Evolutionary conservation across 768 basidiomycete genomes (phyloP).

Genomic region (Coprinopsis sp.): DNA sequence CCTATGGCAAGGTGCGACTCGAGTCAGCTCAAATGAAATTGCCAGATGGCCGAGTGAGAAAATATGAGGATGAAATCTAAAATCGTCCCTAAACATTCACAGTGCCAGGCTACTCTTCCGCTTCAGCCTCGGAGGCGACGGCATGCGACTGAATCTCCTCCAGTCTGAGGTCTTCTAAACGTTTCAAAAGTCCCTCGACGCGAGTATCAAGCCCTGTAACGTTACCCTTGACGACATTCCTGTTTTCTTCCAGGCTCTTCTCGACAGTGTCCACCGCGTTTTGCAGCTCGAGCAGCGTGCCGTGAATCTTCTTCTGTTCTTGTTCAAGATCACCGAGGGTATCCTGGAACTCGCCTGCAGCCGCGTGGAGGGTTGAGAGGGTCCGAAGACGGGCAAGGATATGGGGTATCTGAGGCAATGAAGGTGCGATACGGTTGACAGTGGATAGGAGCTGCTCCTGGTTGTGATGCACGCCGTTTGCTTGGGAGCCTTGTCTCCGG

Average conservation of each 20-base stretch:
- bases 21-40: neutral
- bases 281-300: conserved; percentile 61
- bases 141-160: no score
- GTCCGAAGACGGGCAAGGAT: conserved; percentile 86
- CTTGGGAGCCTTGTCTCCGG: conserved; percentile 41
- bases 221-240: conserved; percentile 65
- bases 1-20: neutral
- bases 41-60: no score
- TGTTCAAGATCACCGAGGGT: conserved; percentile 64
- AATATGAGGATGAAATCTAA: no score
- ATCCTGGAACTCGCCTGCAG: conserved; percentile 72
- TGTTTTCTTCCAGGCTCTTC: conserved; percentile 70
- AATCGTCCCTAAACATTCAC: no score
- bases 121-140: no score
- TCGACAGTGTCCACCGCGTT: conserved; percentile 70
- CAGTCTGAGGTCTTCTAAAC: conserved; percentile 38
- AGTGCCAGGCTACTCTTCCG: no score
- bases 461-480: conserved; percentile 24
- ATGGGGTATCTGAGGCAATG: conserved; percentile 81
- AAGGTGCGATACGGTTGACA: conserved; percentile 64
- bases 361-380: conserved; percentile 73
- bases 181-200: conserved; percentile 35
- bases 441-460: conserved; percentile 66
- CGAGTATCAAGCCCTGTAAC: conserved; percentile 62
- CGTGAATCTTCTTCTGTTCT: conserved; percentile 62